Percentiles rank a stretch among this genome's conserved stretches.
phyloP scores from a whole-genome alignment of 2,329 filamentous ascomycete species.

The Xylaria sp. region DNA sequence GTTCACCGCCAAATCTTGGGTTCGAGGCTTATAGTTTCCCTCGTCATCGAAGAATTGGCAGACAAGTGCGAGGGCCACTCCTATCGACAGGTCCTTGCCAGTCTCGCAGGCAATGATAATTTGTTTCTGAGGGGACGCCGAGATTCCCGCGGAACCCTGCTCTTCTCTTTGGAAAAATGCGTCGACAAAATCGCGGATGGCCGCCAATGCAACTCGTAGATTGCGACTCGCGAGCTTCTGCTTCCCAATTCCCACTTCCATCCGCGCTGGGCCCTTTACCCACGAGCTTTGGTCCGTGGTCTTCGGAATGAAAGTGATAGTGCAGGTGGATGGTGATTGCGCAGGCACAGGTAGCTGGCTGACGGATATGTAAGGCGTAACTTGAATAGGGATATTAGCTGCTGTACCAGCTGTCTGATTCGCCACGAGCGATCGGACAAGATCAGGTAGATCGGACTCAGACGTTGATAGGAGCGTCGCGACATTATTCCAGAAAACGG shows the following conservation, averaged over 20 bases:
- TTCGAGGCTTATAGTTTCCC: slow-evolving; percentile 55
- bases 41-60: slow-evolving; percentile 77
- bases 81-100: slow-evolving; percentile 84
- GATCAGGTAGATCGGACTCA: slow-evolving; percentile 71
- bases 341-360: slow-evolving; percentile 38
- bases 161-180: slow-evolving; percentile 49
- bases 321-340: slow-evolving; percentile 48
- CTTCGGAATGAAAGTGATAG: slow-evolving; percentile 57
- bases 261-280: slow-evolving; percentile 53
- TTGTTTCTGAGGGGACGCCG: slow-evolving; percentile 21
- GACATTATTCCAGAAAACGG: slow-evolving; percentile 81
- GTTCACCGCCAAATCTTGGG: slow-evolving; percentile 59
- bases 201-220: slow-evolving; percentile 76
- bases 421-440: slow-evolving; percentile 61
- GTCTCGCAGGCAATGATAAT: slow-evolving; percentile 77
- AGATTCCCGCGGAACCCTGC: not conserved
- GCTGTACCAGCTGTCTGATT: slow-evolving; percentile 52
- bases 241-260: slow-evolving; percentile 72
- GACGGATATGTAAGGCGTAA: slow-evolving; percentile 52
- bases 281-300: slow-evolving; percentile 59
- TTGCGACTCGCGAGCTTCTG: slow-evolving; percentile 83
- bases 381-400: slow-evolving; percentile 41
- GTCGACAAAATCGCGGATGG: slow-evolving; percentile 68
- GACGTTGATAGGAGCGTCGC: slow-evolving; percentile 68
- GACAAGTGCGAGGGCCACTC: slow-evolving; percentile 77